Conservation (phyloP, 75 land plant species). For the Pinus albicaulis region DNA sequence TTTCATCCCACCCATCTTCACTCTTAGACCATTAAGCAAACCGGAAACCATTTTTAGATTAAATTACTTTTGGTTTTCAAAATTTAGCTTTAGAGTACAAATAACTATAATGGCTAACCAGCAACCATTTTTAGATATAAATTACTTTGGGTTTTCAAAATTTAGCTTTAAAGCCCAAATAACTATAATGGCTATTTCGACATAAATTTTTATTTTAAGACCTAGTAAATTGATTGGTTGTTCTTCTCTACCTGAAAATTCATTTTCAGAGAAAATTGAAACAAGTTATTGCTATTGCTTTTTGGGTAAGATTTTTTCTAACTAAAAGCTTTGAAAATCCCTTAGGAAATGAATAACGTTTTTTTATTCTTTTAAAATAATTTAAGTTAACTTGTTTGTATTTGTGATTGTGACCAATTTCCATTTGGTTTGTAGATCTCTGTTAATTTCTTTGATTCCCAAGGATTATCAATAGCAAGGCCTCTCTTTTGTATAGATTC, state of each 20-base stretch:
- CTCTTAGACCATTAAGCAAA: too few species aligned
- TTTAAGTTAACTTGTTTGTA: not conserved
- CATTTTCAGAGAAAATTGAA: not conserved
- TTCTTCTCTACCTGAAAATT: not conserved
- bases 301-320: not conserved
- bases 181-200: not conserved
- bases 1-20: too few species aligned
- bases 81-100: too few species aligned
- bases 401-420: constrained; percentile 7
- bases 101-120: too few species aligned
- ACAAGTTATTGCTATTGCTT: not conserved
- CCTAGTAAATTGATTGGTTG: not conserved
- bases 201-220: not conserved
- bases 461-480: constrained; percentile 45
- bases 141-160: not conserved
- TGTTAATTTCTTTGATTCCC: constrained; percentile 62
- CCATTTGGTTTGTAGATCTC: constrained; percentile 40
- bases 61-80: too few species aligned
- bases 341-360: not conserved
- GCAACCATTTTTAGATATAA: too few species aligned
- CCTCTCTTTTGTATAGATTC: constrained; percentile 49
- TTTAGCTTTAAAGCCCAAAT: not conserved
- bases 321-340: too few species aligned
- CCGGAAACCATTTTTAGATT: too few species aligned
- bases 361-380: not conserved